phyloP scores from a whole-genome alignment of 495 filamentous ascomycete genomes.

The Neurospora hispaniola region DNA sequence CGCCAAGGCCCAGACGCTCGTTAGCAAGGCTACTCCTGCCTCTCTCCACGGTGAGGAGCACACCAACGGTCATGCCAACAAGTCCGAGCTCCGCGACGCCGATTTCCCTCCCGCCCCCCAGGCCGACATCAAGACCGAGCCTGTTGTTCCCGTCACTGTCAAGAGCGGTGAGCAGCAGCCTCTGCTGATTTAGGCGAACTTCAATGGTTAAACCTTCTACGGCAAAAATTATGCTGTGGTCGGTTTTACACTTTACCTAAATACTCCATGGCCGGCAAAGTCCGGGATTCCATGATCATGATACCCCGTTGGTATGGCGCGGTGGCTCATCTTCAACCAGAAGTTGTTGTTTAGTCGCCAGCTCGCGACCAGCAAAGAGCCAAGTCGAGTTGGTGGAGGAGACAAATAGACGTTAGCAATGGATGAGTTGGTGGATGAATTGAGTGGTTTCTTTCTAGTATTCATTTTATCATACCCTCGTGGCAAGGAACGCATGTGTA shows the following conservation, averaged over 20 bases:
- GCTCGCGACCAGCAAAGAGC: background rate
- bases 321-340: background rate
- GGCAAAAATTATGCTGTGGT: background rate
- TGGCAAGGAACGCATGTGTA: background rate
- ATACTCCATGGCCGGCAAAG: background rate
- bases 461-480: background rate
- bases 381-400: background rate
- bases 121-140: conserved; percentile 10
- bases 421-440: background rate
- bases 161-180: conserved; percentile 27
- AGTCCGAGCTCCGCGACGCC: conserved; percentile 30
- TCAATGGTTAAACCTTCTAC: background rate
- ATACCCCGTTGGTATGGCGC: background rate
- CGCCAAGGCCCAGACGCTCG: conserved; percentile 68
- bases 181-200: conserved; percentile 20
- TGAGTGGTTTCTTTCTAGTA: background rate
- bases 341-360: background rate
- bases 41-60: conserved; percentile 18
- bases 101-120: conserved; percentile 58
- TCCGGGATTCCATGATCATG: background rate
- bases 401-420: background rate
- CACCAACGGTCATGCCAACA: conserved; percentile 17
- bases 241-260: background rate
- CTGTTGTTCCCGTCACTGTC: conserved; percentile 5
- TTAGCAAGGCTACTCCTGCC: conserved; percentile 33